Evolutionary conservation across 2,329 filamentous ascomycete species (phyloP).

Genomic region (Colletotrichum somersetense): DNA sequence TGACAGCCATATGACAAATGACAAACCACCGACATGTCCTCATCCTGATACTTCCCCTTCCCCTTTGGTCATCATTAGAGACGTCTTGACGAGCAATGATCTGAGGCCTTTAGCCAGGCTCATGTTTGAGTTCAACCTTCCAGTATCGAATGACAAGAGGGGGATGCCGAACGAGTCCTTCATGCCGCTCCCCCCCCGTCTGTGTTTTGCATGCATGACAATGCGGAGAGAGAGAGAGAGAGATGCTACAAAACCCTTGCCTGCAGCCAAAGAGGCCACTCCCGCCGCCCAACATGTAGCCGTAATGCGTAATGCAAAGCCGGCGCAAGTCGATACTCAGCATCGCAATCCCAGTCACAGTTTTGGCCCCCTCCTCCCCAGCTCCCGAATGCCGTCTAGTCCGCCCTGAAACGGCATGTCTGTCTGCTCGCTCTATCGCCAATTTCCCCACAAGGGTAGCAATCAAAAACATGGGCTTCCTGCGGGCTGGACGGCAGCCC

Average conservation of each 20-base stretch:
- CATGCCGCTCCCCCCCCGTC: background rate
- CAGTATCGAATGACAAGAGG: background rate
- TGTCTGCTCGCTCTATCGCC: background rate
- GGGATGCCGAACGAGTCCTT: background rate
- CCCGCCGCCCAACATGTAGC: background rate
- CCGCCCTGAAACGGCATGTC: background rate
- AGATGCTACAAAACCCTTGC: background rate
- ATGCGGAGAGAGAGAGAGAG: background rate
- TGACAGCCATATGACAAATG: constrained; percentile 9
- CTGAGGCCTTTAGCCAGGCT: background rate
- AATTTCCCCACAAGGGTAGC: background rate
- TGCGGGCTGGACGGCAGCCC: background rate
- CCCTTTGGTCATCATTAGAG: too few species aligned
- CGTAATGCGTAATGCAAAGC: constrained; percentile 7
- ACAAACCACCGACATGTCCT: background rate
- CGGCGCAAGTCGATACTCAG: constrained; percentile 1
- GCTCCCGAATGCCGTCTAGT: background rate
- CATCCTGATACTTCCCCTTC: background rate
- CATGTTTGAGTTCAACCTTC: background rate
- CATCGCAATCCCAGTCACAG: constrained; percentile 7
- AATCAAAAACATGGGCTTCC: background rate
- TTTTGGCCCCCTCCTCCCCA: background rate
- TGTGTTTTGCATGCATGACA: constrained; percentile 4
- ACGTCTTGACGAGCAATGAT: background rate
- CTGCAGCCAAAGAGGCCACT: background rate